A percentile compares a stretch with the other conserved stretches of the same genome.
These are phyloP conservation scores for Fusarium siculi DNA, from an alignment of 2,329 filamentous ascomycete genomes.

Conservation along the genomic window DNA sequence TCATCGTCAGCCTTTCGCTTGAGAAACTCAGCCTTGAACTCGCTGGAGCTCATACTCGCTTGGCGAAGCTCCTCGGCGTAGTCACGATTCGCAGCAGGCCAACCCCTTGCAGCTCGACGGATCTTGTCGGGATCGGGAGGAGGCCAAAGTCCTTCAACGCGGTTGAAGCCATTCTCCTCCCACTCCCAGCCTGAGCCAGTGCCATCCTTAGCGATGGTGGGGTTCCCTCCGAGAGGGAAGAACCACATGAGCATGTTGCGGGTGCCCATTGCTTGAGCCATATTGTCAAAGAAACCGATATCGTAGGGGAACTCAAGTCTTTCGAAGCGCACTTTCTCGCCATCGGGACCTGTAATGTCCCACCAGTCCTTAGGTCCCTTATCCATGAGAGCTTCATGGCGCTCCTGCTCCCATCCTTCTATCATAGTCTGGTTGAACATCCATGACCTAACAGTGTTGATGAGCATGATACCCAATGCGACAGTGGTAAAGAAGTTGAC, in stretches of 20 bases:
- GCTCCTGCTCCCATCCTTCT: constrained; percentile 79
- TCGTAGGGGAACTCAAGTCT: constrained; percentile 86
- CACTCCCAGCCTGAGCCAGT: constrained; percentile 67
- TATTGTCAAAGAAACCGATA: constrained; percentile 77
- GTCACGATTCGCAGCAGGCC: constrained; percentile 54
- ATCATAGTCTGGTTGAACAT: constrained; percentile 81
- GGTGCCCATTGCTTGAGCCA: constrained; percentile 80
- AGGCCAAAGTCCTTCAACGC: constrained; percentile 69
- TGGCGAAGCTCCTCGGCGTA: constrained; percentile 49
- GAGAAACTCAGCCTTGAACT: constrained; percentile 61
- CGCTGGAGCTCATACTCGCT: constrained; percentile 53
- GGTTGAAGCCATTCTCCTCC: constrained; percentile 82
- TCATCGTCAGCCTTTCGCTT: constrained; percentile 61
- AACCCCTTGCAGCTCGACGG: constrained; percentile 53
- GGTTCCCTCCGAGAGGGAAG: constrained; percentile 70
- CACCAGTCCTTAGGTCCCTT: constrained; percentile 60
- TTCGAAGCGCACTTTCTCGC: constrained; percentile 61
- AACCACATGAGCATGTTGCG: constrained; percentile 74
- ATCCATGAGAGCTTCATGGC: constrained; percentile 67
- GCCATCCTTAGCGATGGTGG: constrained; percentile 53
- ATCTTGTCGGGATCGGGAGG: constrained; percentile 71
- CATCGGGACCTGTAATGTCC: constrained; percentile 50
- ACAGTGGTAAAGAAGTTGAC: constrained; percentile 69
- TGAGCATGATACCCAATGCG: constrained; percentile 71
- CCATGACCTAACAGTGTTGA: constrained; percentile 70